These are phyloP conservation scores for Cantharellus anzutake DNA, from an alignment of 768 basidiomycete genomes.

Conservation along the genomic window DNA sequence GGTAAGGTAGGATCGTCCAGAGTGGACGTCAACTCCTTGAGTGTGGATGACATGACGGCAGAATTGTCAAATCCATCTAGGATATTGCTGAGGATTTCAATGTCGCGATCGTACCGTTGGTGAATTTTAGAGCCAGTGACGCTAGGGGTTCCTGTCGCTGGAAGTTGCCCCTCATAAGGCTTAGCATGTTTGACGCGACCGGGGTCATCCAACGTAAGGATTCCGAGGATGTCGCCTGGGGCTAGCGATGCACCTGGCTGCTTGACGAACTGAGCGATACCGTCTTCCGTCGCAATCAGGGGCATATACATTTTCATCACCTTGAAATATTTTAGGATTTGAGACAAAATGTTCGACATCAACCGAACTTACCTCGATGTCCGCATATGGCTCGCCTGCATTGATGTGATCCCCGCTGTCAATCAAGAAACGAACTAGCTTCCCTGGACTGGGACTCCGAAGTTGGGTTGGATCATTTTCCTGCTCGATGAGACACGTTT, in stretches of 20 bases:
- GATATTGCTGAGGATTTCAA: slow-evolving; percentile 70
- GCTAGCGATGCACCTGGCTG: slow-evolving; percentile 95
- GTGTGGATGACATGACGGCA: slow-evolving; percentile 64
- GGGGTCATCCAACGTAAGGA: slow-evolving; percentile 90
- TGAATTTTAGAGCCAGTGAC: slow-evolving; percentile 80
- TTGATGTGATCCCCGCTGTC: slow-evolving; percentile 96
- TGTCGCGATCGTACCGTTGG: slow-evolving; percentile 59
- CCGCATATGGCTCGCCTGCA: slow-evolving; percentile 92
- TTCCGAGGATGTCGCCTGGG: slow-evolving; percentile 93
- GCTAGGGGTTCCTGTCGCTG: slow-evolving; percentile 67
- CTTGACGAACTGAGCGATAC: slow-evolving; percentile 87
- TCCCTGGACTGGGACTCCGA: slow-evolving; percentile 89
- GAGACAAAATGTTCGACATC: not conserved
- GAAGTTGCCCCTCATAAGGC: slow-evolving; percentile 89
- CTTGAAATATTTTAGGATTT: slow-evolving; percentile 18
- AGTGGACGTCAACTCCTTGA: slow-evolving; percentile 72
- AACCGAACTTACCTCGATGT: slow-evolving; percentile 44
- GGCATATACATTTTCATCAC: slow-evolving; percentile 99
- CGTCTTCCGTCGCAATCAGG: slow-evolving; percentile 83
- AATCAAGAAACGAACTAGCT: slow-evolving; percentile 83
- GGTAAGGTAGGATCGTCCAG: slow-evolving; percentile 77
- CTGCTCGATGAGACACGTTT: slow-evolving; percentile 97
- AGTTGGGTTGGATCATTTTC: slow-evolving; percentile 98
- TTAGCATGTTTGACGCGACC: slow-evolving; percentile 94
- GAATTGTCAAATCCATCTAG: slow-evolving; percentile 96